phyloP scores from a whole-genome alignment of 345 rosid genomes.

The Linum trigynum region DNA sequence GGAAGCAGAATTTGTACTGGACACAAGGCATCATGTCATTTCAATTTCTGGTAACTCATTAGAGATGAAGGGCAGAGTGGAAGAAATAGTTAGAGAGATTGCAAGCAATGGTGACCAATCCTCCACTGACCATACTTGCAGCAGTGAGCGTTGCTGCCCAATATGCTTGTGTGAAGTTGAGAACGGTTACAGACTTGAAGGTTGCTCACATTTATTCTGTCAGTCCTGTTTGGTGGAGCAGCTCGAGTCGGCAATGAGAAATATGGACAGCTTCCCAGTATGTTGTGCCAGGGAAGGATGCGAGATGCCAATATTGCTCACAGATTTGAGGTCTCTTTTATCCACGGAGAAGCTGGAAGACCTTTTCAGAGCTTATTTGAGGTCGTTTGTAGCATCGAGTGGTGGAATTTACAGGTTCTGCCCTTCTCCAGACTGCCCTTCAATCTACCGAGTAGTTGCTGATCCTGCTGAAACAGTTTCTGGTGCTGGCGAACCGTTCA shows the following conservation, averaged over 20 bases:
- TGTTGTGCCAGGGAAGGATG: conserved; percentile 48
- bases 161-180: conserved; percentile 82
- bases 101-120: conserved; percentile 21
- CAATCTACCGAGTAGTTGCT: conserved; percentile 46
- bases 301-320: conserved; percentile 35
- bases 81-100: conserved; percentile 46
- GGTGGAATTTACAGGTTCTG: conserved; percentile 58
- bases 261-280: conserved; percentile 58
- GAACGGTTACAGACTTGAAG: conserved; percentile 64
- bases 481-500: conserved; percentile 31
- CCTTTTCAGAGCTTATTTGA: conserved; percentile 64
- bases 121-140: conserved; percentile 14
- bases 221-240: conserved; percentile 70
- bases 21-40: conserved; percentile 50
- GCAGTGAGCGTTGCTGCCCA: conserved; percentile 42
- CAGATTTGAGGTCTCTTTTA: conserved; percentile 55
- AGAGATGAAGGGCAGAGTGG: conserved; percentile 50
- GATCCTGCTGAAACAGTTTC: conserved; percentile 48
- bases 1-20: conserved; percentile 48
- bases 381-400: conserved; percentile 53
- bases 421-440: conserved; percentile 82
- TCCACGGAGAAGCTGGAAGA: conserved; percentile 62
- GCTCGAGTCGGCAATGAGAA: conserved; percentile 56
- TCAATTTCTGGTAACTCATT: conserved; percentile 42
- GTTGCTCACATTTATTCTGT: conserved; percentile 65